phyloP scores from a whole-genome alignment of 495 filamentous ascomycete species.

The Hyaloscypha bicolor region DNA sequence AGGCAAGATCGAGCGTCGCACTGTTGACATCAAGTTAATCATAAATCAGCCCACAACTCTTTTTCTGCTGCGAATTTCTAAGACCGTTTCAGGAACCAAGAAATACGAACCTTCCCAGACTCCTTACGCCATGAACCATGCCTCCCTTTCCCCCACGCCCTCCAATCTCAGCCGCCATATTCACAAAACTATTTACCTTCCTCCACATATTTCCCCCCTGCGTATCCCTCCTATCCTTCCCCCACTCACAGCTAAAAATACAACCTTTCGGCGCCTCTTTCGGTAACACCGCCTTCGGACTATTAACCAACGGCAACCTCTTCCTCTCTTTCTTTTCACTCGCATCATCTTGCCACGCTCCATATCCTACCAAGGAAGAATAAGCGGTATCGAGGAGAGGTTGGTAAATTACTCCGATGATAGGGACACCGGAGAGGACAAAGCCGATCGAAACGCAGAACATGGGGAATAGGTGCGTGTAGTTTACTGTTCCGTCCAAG shows the following conservation, averaged over 20 bases:
- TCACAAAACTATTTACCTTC: constrained; percentile 70
- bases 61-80: not conserved
- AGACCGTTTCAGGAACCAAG: not conserved
- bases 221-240: constrained; percentile 66
- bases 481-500: constrained; percentile 73
- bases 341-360: constrained; percentile 50
- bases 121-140: constrained; percentile 80
- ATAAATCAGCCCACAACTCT: not conserved
- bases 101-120: constrained; percentile 49
- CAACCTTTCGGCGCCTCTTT: constrained; percentile 64
- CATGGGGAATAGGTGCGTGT: constrained; percentile 73
- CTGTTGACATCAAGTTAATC: constrained; percentile 34
- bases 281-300: constrained; percentile 61
- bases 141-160: constrained; percentile 63
- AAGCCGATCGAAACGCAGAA: constrained; percentile 72
- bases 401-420: constrained; percentile 68
- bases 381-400: constrained; percentile 67
- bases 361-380: constrained; percentile 59
- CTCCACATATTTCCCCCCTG: constrained; percentile 63
- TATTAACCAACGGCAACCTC: constrained; percentile 57
- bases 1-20: constrained; percentile 76
- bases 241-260: constrained; percentile 71
- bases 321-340: constrained; percentile 51
- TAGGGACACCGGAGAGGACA: constrained; percentile 51
- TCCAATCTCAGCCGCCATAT: constrained; percentile 66